Base-by-base conservation (phyloP, 805 yeast genomes). In the Lachancea lanzarotensis region DNA sequence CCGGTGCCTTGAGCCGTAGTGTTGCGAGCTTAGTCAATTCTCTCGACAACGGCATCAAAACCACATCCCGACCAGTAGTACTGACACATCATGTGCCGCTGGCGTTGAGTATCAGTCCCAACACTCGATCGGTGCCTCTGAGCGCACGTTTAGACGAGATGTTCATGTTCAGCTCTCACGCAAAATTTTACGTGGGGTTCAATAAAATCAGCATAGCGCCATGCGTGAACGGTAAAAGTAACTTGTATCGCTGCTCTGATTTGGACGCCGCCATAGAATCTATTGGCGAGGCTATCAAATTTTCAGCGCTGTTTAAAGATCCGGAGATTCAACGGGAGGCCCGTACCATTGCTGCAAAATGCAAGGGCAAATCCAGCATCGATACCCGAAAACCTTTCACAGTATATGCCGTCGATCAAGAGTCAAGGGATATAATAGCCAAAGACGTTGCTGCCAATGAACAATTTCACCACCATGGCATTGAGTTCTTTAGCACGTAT, bases 171-270 rank as follows among this genome's bases (percentile, higher is more conserved):
- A 82, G 95, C 0, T 78, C 95, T 1, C 96, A 88, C 66, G 79
- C 90, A 42, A 86, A 86, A 65, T 87, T 89, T 61, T 88, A 88
- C 61, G 79, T 81, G 5, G 81, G 87, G 27, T 78, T 88, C 57
- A 88, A 88, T 60, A 78, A 79, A 48, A 66, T 82, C 9, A 76
- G 82, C 4, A 64, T 85, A 29, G 95, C 95, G 0, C 95, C 96
- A 0, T 88, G 96, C 64, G 93, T 88, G 35, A 88, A 84, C 70
- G 96, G 96, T 9, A 88, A 89, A 59, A 84, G 93, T 8, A 88
- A 88, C 56, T 53, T 88, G 42, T 89, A 84, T 62, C 70, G 90
- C 17, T 70, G 78, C 37, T 76, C 85, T 0, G 84, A 76, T 43
- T 65, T 87, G 20, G 87, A 82, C 59, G 46, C 44, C 12, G 76